phyloP scores from a whole-genome alignment of 768 basidiomycete genomes.

The Leccinum pellstonianum region DNA sequence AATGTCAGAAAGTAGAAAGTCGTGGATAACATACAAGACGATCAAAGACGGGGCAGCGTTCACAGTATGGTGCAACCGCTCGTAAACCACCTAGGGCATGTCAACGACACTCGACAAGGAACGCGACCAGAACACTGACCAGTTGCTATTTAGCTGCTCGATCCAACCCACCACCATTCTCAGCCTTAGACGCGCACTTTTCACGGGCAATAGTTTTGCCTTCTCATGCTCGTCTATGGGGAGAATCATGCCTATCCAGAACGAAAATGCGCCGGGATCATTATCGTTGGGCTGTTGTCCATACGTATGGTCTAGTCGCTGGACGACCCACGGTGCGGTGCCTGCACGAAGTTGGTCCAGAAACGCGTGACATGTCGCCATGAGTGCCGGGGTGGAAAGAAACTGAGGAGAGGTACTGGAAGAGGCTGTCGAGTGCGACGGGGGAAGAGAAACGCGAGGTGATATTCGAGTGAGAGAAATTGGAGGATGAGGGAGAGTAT shows the following conservation, averaged over 20 bases:
- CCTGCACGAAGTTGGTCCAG: constrained; percentile 61
- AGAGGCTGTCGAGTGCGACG: constrained; percentile 5
- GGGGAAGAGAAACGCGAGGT: constrained; percentile 11
- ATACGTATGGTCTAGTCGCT: constrained; percentile 76
- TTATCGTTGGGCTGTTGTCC: constrained; percentile 64
- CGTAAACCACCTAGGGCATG: constrained; percentile 65
- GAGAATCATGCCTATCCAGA: constrained; percentile 88
- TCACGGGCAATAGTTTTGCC: constrained; percentile 80
- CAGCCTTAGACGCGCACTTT: constrained; percentile 73
- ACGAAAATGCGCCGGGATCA: constrained; percentile 72
- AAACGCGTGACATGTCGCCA: constrained; percentile 59
- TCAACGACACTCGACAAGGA: constrained; percentile 19
- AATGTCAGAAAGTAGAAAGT: constrained; percentile 11
- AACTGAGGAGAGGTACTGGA: constrained; percentile 4
- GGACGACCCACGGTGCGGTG: constrained; percentile 90
- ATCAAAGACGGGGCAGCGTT: constrained; percentile 5
- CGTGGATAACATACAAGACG: constrained; percentile 16
- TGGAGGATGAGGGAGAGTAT: constrained; percentile 14
- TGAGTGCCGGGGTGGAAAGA: constrained; percentile 33
- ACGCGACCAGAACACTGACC: constrained; percentile 37
- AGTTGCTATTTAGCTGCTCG: constrained; percentile 64
- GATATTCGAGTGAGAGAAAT: constrained; percentile 16
- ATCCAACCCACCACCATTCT: constrained; percentile 94
- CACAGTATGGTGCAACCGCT: constrained; percentile 62
- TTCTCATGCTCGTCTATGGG: constrained; percentile 92